Percentiles rank a stretch among this genome's conserved stretches.
phyloP scores from a whole-genome alignment of 228 moss, liverwort and hornwort species.

The Sphagnum magellanicum region DNA sequence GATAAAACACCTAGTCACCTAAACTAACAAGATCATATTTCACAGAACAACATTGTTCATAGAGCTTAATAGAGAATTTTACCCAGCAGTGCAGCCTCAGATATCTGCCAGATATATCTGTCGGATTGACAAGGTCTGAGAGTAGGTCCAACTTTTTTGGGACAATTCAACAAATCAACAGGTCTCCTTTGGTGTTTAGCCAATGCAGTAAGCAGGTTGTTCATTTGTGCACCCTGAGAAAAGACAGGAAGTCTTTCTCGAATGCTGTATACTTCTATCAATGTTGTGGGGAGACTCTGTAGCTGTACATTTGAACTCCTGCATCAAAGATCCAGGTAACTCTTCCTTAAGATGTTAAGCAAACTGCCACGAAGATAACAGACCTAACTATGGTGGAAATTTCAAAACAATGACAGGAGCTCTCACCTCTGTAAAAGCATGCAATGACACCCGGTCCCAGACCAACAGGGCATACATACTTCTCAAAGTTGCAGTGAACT shows the following conservation, averaged over 20 bases:
- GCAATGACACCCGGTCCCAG: slow-evolving; percentile 52
- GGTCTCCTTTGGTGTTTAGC: slow-evolving; percentile 6
- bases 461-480: slow-evolving; percentile 37
- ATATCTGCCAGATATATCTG: slow-evolving; percentile 13
- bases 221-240: slow-evolving; percentile 5
- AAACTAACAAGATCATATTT: too few relatives aligned
- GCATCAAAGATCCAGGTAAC: neutral
- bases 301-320: slow-evolving; percentile 31
- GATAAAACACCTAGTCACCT: too few relatives aligned
- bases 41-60: too few relatives aligned
- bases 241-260: slow-evolving; percentile 20
- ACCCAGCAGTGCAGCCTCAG: slow-evolving; percentile 44
- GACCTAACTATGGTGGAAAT: too few relatives aligned
- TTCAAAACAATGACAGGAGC: too few relatives aligned
- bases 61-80: neutral
- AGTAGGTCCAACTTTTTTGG: slow-evolving; percentile 23
- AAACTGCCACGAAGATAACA: too few relatives aligned
- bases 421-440: slow-evolving; percentile 37
- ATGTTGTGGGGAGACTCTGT: slow-evolving; percentile 31
- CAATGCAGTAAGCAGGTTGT: slow-evolving; percentile 2
- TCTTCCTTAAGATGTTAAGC: too few relatives aligned
- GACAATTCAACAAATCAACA: slow-evolving; percentile 8
- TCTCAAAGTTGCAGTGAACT: slow-evolving; percentile 35
- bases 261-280: slow-evolving; percentile 22
- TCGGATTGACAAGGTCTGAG: slow-evolving; percentile 17